Evolutionary conservation across 1,284 basidiomycete genomes (phyloP).

Genomic region (Ceratorhiza oryzae-sativae): DNA sequence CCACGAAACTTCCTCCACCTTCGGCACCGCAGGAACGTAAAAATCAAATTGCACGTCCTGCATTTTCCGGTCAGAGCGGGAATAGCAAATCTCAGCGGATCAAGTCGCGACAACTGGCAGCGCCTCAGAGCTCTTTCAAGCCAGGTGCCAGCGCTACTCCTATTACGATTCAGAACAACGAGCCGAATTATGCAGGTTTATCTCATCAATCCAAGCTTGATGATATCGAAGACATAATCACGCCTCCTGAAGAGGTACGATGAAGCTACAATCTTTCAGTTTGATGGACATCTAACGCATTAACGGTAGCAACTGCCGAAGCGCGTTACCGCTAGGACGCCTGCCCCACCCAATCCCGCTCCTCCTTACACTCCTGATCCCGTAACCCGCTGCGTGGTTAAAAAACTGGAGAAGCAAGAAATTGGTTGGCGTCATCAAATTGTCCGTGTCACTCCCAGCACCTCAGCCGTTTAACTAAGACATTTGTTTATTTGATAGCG

Average conservation of each 20-base stretch:
- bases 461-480: not conserved
- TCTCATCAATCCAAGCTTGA: not conserved
- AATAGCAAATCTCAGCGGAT: constrained; percentile 5
- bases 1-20: constrained; percentile 23
- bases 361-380: constrained; percentile 11
- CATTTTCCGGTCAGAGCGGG: constrained; percentile 6
- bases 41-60: constrained; percentile 15
- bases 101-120: constrained; percentile 27
- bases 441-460: not conserved
- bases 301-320: constrained; percentile 29
- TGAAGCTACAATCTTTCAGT: not conserved
- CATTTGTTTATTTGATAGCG: not conserved
- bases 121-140: constrained; percentile 30
- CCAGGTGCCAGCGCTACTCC: not conserved
- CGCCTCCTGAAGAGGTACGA: constrained; percentile 15
- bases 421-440: constrained; percentile 18
- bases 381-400: constrained; percentile 17
- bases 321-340: constrained; percentile 29
- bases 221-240: constrained; percentile 7
- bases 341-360: constrained; percentile 20
- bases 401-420: constrained; percentile 17
- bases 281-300: not conserved
- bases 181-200: not conserved
- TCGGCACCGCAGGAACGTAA: not conserved
- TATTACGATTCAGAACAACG: not conserved